Evolutionary conservation across 106 monocot genomes (phyloP).

Genomic region (Dendrobium huoshanense): DNA sequence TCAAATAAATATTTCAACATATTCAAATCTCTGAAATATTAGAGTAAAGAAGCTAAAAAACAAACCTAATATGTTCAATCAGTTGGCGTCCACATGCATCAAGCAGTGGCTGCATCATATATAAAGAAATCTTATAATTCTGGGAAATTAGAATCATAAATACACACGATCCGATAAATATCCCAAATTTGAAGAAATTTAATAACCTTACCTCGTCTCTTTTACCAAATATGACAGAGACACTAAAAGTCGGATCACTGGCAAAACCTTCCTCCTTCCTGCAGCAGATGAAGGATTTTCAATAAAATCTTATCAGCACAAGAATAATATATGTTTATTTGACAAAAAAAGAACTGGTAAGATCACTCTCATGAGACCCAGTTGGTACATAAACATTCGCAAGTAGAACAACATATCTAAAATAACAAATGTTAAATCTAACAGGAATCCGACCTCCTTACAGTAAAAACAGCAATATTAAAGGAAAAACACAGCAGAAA

Average conservation of each 20-base stretch:
- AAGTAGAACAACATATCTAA: too few species aligned
- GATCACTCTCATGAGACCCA: background rate
- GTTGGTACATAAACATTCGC: too few species aligned
- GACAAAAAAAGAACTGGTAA: background rate
- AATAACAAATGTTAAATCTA: too few species aligned
- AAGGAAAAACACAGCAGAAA: too few species aligned
- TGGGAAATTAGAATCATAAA: conserved; percentile 2
- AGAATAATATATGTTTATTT: background rate
- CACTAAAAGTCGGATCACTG: conserved; percentile 48
- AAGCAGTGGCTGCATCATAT: conserved; percentile 57
- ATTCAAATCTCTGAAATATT: background rate
- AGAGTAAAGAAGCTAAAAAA: background rate
- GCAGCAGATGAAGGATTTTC: background rate
- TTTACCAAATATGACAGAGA: conserved; percentile 78
- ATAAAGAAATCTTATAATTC: background rate
- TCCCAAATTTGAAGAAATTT: background rate
- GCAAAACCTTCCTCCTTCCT: conserved; percentile 63
- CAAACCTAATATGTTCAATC: conserved; percentile 88
- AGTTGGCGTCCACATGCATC: conserved; percentile 77
- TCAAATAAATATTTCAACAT: background rate
- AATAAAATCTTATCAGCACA: background rate
- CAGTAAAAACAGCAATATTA: too few species aligned
- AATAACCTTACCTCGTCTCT: conserved; percentile 71
- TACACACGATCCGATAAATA: background rate
- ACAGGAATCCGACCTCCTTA: too few species aligned